A percentile compares a stretch with the other conserved stretches of the same genome.
phyloP scores from a whole-genome alignment of 139 green algal genomes.

The Picochlorum sp. region DNA sequence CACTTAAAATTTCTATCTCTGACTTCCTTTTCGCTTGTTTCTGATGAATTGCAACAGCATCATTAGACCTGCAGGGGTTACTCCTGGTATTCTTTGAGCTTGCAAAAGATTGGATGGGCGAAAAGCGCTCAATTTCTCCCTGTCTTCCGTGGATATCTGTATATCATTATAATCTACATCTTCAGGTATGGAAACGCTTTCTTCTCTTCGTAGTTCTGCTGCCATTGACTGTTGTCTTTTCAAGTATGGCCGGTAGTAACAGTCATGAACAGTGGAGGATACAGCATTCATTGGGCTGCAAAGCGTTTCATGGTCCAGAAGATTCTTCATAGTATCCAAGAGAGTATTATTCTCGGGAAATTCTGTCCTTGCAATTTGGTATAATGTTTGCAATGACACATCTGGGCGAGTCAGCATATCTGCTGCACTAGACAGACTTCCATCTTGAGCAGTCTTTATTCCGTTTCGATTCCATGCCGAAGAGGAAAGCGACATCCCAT shows the following conservation, averaged over 20 bases:
- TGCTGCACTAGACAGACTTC: slow-evolving; percentile 12
- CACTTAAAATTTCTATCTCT: not conserved
- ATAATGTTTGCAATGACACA: no score
- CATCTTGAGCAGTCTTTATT: slow-evolving; percentile 16
- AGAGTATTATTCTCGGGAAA: no score
- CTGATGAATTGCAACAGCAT: slow-evolving; percentile 31
- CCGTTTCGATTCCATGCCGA: slow-evolving; percentile 16
- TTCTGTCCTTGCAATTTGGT: no score
- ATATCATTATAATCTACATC: slow-evolving; percentile 34
- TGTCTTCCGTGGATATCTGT: slow-evolving; percentile 43
- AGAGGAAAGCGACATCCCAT: slow-evolving; percentile 7
- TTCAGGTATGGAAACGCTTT: slow-evolving; percentile 25
- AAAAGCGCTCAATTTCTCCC: slow-evolving; percentile 34
- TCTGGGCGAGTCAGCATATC: slow-evolving; percentile 20
- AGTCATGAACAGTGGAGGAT: slow-evolving; percentile 27
- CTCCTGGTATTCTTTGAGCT: slow-evolving; percentile 35
- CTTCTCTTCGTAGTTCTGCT: slow-evolving; percentile 29
- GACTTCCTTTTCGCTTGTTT: not conserved
- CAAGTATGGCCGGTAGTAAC: slow-evolving; percentile 42
- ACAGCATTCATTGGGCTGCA: slow-evolving; percentile 1
- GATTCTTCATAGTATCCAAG: not conserved
- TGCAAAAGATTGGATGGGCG: slow-evolving; percentile 24
- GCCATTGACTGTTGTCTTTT: slow-evolving; percentile 23
- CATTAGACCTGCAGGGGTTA: slow-evolving; percentile 36
- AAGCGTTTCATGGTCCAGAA: not conserved